Evolutionary conservation across 2,329 filamentous ascomycete genomes (phyloP).

Genomic region (Lachnellula arida): DNA sequence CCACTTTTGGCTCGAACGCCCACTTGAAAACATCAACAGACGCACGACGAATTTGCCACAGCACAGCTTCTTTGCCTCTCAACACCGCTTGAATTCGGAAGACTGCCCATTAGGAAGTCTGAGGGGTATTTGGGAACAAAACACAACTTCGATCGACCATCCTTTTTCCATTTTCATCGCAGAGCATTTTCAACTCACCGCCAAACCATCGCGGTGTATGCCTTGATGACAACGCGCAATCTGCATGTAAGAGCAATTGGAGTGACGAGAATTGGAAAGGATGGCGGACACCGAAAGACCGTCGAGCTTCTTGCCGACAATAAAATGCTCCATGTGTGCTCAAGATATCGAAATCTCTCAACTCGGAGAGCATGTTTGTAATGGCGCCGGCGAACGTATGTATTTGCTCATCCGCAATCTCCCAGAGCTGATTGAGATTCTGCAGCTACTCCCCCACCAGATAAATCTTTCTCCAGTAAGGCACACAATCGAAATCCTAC

Average conservation of each 20-base stretch:
- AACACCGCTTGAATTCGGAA: neutral
- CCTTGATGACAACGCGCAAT: conserved; percentile 8
- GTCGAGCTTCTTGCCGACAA: conserved; percentile 70
- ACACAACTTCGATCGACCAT: neutral
- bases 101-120: neutral
- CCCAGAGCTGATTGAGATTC: conserved; percentile 6
- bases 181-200: conserved; percentile 7
- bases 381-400: conserved; percentile 44
- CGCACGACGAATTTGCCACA: neutral
- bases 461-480: conserved; percentile 25
- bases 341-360: conserved; percentile 74
- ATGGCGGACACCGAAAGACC: conserved; percentile 38
- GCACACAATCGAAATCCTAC: conserved; percentile 20
- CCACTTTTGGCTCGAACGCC: neutral
- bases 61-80: neutral
- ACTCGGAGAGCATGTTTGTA: conserved; percentile 82
- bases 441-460: conserved; percentile 29
- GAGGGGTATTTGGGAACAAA: neutral
- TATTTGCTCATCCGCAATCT: neutral
- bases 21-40: neutral
- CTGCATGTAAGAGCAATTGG: conserved; percentile 7
- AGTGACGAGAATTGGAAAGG: conserved; percentile 6
- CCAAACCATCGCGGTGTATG: conserved; percentile 13
- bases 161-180: too few species aligned
- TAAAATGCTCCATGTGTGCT: conserved; percentile 83